Conservation (phyloP, 495 filamentous ascomycete species). For the Hypoxylon subgilvum region DNA sequence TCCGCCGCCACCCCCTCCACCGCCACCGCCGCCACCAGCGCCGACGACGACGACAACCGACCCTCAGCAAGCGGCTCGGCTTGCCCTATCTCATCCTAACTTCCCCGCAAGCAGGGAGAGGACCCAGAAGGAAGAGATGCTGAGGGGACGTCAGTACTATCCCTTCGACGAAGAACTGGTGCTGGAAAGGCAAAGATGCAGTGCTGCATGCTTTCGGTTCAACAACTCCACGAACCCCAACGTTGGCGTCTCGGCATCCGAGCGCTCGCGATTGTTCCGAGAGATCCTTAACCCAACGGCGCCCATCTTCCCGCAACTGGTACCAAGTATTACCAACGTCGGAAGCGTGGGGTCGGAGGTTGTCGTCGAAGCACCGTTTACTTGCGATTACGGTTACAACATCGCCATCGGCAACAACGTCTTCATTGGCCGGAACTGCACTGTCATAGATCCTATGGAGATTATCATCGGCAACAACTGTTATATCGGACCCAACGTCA, state of each 20-base stretch:
- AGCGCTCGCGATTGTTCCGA: slow-evolving; percentile 79
- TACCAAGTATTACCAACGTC: slow-evolving; percentile 55
- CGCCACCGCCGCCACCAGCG: slow-evolving; percentile 30
- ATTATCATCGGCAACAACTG: slow-evolving; percentile 79
- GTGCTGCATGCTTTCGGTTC: slow-evolving; percentile 81
- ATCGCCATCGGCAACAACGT: slow-evolving; percentile 87
- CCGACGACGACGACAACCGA: slow-evolving; percentile 43
- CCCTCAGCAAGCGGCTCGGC: slow-evolving; percentile 64
- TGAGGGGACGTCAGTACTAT: slow-evolving; percentile 78
- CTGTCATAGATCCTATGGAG: slow-evolving; percentile 78
- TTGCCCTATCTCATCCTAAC: slow-evolving; percentile 61
- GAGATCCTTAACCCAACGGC: slow-evolving; percentile 67
- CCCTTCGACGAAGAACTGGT: slow-evolving; percentile 79
- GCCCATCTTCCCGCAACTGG: slow-evolving; percentile 51
- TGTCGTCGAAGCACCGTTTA: slow-evolving; percentile 87
- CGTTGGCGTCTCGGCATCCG: slow-evolving; percentile 73
- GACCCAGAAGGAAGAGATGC: slow-evolving; percentile 94
- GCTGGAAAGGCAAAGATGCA: slow-evolving; percentile 86
- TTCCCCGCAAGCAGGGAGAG: slow-evolving; percentile 52
- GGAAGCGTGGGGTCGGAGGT: slow-evolving; percentile 79
- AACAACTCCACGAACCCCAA: slow-evolving; percentile 87
- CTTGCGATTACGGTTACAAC: slow-evolving; percentile 95
- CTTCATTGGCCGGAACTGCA: slow-evolving; percentile 83
- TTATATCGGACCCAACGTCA: slow-evolving; percentile 86
- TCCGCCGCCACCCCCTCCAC: slow-evolving; percentile 41